A percentile compares a stretch with the other conserved stretches of the same genome.
Evolutionary conservation across 768 basidiomycete species (phyloP).

Genomic region (Clavaria fumosa): DNA sequence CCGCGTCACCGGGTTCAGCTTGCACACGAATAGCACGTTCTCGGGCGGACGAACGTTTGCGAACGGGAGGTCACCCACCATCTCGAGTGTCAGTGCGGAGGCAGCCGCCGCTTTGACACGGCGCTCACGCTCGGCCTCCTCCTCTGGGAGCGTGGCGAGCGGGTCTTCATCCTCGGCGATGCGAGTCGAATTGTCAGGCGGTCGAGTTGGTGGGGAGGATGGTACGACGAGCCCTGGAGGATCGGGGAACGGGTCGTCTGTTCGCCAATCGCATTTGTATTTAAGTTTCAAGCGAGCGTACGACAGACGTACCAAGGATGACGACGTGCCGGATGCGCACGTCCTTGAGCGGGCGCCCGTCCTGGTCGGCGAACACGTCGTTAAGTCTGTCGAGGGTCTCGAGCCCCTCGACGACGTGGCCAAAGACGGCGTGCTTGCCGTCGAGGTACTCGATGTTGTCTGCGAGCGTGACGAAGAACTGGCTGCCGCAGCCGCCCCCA

Average conservation of each 20-base stretch:
- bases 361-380: slow-evolving; percentile 78
- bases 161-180: slow-evolving; percentile 95
- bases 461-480: slow-evolving; percentile 91
- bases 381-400: slow-evolving; percentile 89
- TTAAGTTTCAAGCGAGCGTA: not conserved
- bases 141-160: slow-evolving; percentile 64
- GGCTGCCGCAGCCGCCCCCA: slow-evolving; percentile 77
- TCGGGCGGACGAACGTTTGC: slow-evolving; percentile 96
- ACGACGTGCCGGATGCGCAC: slow-evolving; percentile 92
- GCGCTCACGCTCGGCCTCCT: slow-evolving; percentile 65
- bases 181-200: slow-evolving; percentile 75
- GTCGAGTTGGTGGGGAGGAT: slow-evolving; percentile 59
- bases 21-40: slow-evolving; percentile 98
- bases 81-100: slow-evolving; percentile 91
- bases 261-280: not conserved
- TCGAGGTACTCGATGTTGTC: slow-evolving; percentile 93
- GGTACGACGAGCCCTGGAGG: slow-evolving; percentile 62
- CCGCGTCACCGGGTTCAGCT: slow-evolving; percentile 87
- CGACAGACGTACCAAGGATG: slow-evolving; percentile 50
- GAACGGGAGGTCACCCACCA: slow-evolving; percentile 98
- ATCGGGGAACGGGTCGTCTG: slow-evolving; percentile 93
- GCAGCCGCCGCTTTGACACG: slow-evolving; percentile 85
- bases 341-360: slow-evolving; percentile 86
- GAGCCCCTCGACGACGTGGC: slow-evolving; percentile 86
- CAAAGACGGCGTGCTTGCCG: slow-evolving; percentile 85